Conservation (phyloP, 208 protist species). For the Leishmania arabica region DNA sequence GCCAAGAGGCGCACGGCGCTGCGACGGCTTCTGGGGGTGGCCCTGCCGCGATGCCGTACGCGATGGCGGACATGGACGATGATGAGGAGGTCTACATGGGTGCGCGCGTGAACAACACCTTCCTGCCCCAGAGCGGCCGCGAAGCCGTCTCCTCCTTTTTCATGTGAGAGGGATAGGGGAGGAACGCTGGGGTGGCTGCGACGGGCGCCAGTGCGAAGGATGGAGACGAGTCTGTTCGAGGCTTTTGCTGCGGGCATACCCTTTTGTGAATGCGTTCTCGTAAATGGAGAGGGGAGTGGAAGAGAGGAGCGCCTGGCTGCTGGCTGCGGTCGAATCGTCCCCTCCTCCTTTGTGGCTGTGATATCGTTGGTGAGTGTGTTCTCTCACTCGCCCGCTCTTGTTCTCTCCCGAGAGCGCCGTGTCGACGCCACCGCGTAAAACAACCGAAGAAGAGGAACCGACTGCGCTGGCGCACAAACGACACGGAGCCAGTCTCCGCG, state of each 20-base stretch:
- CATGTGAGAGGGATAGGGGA: conserved; percentile 18
- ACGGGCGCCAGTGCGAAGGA: background rate
- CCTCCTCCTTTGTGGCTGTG: background rate
- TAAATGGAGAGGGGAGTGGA: background rate
- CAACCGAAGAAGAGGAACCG: background rate
- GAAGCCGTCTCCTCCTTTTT: conserved; percentile 87
- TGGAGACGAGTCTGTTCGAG: background rate
- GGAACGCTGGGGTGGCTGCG: background rate
- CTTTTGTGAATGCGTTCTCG: conserved; percentile 1
- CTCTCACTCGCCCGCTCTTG: background rate
- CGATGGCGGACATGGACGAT: conserved; percentile 18
- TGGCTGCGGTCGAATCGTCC: background rate
- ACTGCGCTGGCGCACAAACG: background rate
- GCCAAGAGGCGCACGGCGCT: conserved; percentile 16
- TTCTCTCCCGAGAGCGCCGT: background rate
- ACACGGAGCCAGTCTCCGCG: background rate
- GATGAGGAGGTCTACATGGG: conserved; percentile 37
- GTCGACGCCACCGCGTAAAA: background rate
- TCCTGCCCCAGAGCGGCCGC: conserved; percentile 31
- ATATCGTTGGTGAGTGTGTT: background rate
- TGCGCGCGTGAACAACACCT: conserved; percentile 25
- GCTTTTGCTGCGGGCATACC: background rate
- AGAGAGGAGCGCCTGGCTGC: background rate
- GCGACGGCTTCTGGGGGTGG: background rate
- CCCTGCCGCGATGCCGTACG: conserved; percentile 5